A percentile compares a stretch with the other conserved stretches of the same genome.
These are phyloP conservation scores for Podospora pseudocomata DNA, from an alignment of 495 filamentous ascomycete genomes.

Conservation along the genomic window DNA sequence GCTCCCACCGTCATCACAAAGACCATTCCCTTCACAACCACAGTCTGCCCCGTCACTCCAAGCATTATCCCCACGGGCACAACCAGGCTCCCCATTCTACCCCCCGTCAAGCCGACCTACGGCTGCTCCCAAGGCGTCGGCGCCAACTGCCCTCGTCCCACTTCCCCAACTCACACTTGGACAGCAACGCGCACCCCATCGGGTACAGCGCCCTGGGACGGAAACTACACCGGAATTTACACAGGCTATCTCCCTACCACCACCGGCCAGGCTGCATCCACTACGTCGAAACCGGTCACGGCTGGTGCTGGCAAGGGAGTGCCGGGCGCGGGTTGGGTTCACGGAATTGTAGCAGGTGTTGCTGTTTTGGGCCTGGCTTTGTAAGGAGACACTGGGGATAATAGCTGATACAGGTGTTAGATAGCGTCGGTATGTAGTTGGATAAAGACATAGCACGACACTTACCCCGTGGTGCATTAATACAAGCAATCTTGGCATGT, in stretches of 20 bases:
- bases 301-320: neutral
- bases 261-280: neutral
- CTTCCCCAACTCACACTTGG: neutral
- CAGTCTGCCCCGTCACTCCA: constrained; percentile 24
- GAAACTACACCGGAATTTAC: neutral
- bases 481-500: too few relatives aligned
- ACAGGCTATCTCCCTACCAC: neutral
- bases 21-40: constrained; percentile 24
- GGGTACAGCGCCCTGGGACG: neutral
- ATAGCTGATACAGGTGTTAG: too few relatives aligned
- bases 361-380: neutral
- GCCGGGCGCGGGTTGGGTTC: neutral
- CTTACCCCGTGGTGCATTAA: too few relatives aligned
- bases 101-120: neutral
- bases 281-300: neutral
- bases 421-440: too few relatives aligned
- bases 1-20: constrained; percentile 32
- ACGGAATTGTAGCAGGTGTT: neutral
- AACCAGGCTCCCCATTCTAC: neutral
- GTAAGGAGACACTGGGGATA: neutral
- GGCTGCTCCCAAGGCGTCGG: constrained; percentile 7
- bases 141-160: neutral
- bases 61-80: neutral
- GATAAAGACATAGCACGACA: too few relatives aligned
- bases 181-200: neutral